A percentile compares a stretch with the other conserved stretches of the same genome.
Evolutionary conservation across 208 protist genomes (phyloP).

Genomic region (Acanthamoeba lenticulata): DNA sequence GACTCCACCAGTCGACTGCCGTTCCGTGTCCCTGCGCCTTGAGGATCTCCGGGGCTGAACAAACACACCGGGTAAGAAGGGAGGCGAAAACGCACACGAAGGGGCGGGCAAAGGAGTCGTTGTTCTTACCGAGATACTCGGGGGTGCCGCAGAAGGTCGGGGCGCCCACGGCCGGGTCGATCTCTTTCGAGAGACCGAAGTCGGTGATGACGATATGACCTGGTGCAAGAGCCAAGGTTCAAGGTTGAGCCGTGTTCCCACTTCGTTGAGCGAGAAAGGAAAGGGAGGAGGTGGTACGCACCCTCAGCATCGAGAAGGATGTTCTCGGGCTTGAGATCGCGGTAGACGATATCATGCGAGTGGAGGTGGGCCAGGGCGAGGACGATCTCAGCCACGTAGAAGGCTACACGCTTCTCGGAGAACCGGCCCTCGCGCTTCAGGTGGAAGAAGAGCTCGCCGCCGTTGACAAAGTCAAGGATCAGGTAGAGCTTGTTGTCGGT

Average conservation of each 20-base stretch:
- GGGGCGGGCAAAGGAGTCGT: background rate
- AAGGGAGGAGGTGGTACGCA: background rate
- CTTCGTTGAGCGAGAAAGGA: background rate
- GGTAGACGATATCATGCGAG: conserved; percentile 82
- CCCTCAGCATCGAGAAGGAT: conserved; percentile 76
- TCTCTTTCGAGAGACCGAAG: conserved; percentile 87
- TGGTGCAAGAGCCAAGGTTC: no score
- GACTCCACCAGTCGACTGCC: conserved; percentile 90
- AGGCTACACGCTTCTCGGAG: conserved; percentile 18
- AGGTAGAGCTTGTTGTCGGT: conserved; percentile 73
- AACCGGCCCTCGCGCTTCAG: conserved; percentile 85
- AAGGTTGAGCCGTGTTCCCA: no score
- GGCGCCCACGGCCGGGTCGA: conserved; percentile 76
- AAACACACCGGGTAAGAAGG: background rate
- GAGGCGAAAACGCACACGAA: background rate
- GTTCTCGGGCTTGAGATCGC: conserved; percentile 85
- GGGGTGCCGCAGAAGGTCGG: conserved; percentile 88
- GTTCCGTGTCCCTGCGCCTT: conserved; percentile 83
- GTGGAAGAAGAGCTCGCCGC: conserved; percentile 87
- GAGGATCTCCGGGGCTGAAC: conserved; percentile 83
- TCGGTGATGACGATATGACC: conserved; percentile 86
- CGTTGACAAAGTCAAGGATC: conserved; percentile 80
- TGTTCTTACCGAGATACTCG: conserved; percentile 83
- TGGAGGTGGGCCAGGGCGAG: conserved; percentile 86
- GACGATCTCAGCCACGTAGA: conserved; percentile 83